Percentiles rank a stretch among this genome's conserved stretches.
phyloP scores from a whole-genome alignment of 2,329 filamentous ascomycete genomes.

The Eutypella sp. region DNA sequence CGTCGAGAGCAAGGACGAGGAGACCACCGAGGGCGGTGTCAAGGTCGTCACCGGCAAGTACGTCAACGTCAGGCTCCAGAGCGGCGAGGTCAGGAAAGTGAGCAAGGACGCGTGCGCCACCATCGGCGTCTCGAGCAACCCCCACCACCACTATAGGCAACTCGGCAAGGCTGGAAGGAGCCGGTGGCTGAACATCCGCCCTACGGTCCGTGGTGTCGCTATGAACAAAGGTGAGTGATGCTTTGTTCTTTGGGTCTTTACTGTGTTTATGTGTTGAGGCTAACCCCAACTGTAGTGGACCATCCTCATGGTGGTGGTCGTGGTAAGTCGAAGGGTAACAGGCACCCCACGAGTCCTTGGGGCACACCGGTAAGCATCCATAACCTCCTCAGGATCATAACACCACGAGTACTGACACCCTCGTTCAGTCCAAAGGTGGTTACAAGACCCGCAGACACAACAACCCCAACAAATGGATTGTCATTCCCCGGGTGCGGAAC shows the following conservation, averaged over 20 bases:
- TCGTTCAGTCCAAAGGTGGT: constrained; percentile 64
- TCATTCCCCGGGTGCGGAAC: constrained; percentile 77
- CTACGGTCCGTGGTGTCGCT: constrained; percentile 92
- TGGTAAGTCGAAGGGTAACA: constrained; percentile 98
- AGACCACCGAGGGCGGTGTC: constrained; percentile 54
- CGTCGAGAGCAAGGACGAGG: constrained; percentile 83
- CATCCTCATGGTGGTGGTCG: constrained; percentile 98
- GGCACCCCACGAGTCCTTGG: constrained; percentile 93
- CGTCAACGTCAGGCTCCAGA: constrained; percentile 82
- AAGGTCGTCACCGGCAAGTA: constrained; percentile 66
- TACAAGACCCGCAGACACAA: constrained; percentile 88
- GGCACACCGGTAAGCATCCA: constrained; percentile 76
- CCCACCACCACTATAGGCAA: constrained; percentile 82
- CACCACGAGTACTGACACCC: constrained; percentile 23
- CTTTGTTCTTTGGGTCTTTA: background rate
- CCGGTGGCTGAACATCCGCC: constrained; percentile 89
- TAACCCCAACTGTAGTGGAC: constrained; percentile 52
- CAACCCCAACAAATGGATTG: constrained; percentile 89
- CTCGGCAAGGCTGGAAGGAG: constrained; percentile 93
- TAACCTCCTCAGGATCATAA: constrained; percentile 2
- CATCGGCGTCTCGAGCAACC: constrained; percentile 90
- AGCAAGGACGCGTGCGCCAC: constrained; percentile 92
- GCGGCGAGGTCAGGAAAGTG: constrained; percentile 85
- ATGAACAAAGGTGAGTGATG: constrained; percentile 82
- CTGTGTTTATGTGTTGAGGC: constrained; percentile 1